A percentile compares a stretch with the other conserved stretches of the same genome.
Evolutionary conservation across 2,329 filamentous ascomycete genomes (phyloP).

Genomic region (Pseudofabraea citricarpa): DNA sequence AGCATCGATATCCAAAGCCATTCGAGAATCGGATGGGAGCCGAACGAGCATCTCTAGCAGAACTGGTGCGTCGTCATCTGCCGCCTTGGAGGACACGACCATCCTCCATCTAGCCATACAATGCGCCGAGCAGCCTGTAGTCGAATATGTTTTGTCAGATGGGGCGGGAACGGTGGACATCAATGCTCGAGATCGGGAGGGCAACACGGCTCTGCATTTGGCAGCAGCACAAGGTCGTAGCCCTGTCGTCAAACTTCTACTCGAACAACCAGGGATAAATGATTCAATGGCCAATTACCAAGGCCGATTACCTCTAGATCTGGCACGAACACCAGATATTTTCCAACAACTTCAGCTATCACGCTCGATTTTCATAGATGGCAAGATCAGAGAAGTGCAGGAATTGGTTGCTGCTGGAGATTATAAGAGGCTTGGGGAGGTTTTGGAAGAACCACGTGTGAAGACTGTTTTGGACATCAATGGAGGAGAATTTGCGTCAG

Average conservation of each 20-base stretch:
- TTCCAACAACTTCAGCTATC: conserved; percentile 92
- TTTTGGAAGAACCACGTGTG: conserved; percentile 80
- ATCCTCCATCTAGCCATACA: conserved; percentile 92
- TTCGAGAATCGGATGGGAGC: conserved; percentile 53
- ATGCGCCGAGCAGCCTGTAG: conserved; percentile 86
- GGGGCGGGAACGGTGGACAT: conserved; percentile 66
- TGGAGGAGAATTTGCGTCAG: conserved; percentile 80
- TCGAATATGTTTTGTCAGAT: conserved; percentile 89
- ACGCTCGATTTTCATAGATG: conserved; percentile 83
- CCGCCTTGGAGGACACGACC: conserved; percentile 71
- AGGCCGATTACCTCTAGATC: conserved; percentile 79
- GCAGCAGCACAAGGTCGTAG: conserved; percentile 78
- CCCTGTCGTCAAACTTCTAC: conserved; percentile 74
- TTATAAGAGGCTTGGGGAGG: conserved; percentile 71
- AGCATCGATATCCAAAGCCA: conserved; percentile 79
- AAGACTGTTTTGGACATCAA: conserved; percentile 91
- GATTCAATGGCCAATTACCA: conserved; percentile 82
- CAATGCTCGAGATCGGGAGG: conserved; percentile 87
- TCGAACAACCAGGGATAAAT: conserved; percentile 80
- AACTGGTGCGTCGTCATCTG: conserved; percentile 20
- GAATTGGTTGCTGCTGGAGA: conserved; percentile 67
- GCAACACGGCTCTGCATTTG: conserved; percentile 88
- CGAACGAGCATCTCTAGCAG: conserved; percentile 39
- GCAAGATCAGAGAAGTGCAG: conserved; percentile 80
- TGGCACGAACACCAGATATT: conserved; percentile 88